These are phyloP conservation scores for Xanthoconium separans DNA, from an alignment of 1,284 basidiomycete species.

Conservation along the genomic window DNA sequence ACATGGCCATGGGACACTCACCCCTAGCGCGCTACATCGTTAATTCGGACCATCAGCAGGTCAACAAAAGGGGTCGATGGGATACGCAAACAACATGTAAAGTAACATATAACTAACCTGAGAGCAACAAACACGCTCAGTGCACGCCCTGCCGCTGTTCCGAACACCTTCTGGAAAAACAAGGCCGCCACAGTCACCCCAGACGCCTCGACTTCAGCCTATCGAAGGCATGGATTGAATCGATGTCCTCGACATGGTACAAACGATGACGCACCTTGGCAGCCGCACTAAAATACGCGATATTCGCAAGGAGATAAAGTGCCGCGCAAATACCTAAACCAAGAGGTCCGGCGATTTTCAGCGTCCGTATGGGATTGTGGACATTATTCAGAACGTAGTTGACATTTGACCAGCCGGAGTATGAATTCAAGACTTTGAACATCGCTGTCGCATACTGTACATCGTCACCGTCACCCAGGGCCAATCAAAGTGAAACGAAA, in stretches of 20 bases:
- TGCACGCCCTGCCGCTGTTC: conserved; percentile 43
- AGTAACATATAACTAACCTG: conserved; percentile 31
- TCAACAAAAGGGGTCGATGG: neutral
- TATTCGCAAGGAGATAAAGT: conserved; percentile 52
- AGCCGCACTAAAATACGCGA: conserved; percentile 49
- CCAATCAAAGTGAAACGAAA: neutral
- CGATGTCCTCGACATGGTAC: too few species aligned
- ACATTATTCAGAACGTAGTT: conserved; percentile 60
- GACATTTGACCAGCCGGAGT: conserved; percentile 53
- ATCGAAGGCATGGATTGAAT: conserved; percentile 2
- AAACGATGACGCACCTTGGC: conserved; percentile 13
- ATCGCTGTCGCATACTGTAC: conserved; percentile 54
- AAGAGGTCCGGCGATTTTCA: conserved; percentile 55
- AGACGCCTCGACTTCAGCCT: conserved; percentile 42
- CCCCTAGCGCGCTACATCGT: conserved; percentile 27
- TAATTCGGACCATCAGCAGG: neutral
- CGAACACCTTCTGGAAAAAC: conserved; percentile 58
- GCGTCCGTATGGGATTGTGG: conserved; percentile 41
- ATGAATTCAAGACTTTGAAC: conserved; percentile 59
- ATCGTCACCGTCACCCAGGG: neutral
- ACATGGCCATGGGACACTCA: too few species aligned
- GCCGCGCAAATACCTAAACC: conserved; percentile 46
- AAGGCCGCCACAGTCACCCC: conserved; percentile 51
- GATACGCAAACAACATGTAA: neutral
- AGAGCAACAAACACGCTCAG: conserved; percentile 53